These are phyloP conservation scores for Didymella segeticola DNA, from an alignment of 2,329 filamentous ascomycete genomes.

Conservation along the genomic window DNA sequence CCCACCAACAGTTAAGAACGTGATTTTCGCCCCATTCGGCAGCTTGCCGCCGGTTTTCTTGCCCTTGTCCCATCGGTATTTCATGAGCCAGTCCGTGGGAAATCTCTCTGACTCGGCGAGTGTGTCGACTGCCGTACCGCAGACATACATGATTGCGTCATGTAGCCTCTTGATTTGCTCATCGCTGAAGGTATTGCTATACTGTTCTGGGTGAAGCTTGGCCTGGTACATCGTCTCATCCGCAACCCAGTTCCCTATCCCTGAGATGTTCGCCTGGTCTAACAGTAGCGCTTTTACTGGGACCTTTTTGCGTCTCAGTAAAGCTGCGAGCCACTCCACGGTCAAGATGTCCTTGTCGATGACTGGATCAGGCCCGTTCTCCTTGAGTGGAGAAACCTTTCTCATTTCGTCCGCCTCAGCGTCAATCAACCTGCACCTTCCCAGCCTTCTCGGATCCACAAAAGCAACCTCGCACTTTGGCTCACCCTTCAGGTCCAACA, in stretches of 20 bases:
- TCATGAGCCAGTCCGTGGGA: constrained; percentile 84
- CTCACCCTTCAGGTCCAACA: constrained; percentile 68
- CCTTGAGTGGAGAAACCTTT: constrained; percentile 76
- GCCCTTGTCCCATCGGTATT: constrained; percentile 87
- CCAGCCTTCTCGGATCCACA: constrained; percentile 81
- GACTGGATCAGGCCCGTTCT: constrained; percentile 94
- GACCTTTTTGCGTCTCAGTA: constrained; percentile 77
- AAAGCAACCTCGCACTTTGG: constrained; percentile 76
- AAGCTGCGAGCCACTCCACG: constrained; percentile 73
- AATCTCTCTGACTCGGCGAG: constrained; percentile 85
- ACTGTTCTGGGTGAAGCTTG: constrained; percentile 88
- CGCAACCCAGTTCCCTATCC: constrained; percentile 96
- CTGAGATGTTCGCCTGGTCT: constrained; percentile 87
- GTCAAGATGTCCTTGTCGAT: constrained; percentile 80
- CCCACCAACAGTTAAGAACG: constrained; percentile 87
- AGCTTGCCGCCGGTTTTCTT: constrained; percentile 74
- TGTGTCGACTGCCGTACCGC: constrained; percentile 76
- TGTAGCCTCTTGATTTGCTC: constrained; percentile 75
- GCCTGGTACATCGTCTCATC: constrained; percentile 94
- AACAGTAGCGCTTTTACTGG: constrained; percentile 89
- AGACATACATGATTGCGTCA: constrained; percentile 77
- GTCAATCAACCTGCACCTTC: constrained; percentile 80
- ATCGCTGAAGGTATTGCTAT: constrained; percentile 80
- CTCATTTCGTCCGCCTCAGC: constrained; percentile 79
- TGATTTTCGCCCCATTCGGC: constrained; percentile 84